Base-by-base conservation (phyloP, 306 rosid species). In the Vigna unguiculata region DNA sequence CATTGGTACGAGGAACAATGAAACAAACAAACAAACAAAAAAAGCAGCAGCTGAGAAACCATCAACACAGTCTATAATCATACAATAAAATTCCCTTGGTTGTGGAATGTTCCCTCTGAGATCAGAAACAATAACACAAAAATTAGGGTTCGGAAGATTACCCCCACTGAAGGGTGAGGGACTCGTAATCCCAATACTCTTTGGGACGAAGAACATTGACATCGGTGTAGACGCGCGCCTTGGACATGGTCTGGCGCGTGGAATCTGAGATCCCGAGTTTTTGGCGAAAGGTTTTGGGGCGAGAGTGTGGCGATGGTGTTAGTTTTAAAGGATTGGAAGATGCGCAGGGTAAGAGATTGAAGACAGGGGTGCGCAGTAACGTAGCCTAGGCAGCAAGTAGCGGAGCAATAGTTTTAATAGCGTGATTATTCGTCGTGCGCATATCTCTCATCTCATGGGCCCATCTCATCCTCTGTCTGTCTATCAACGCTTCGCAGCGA, bases 141-240 rank as follows among this genome's bases (percentile, higher is more conserved):
- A 43, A 43, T 22, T 83, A 84, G 86, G 88, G 85, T 77, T 83
- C 3, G 24, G 7, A 54, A 71, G 9, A 20, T 71, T 84, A 91
- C 97, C 97, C 93, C 97, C 92, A 91, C 21, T 91, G 97, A 77
- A 91, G 86, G 84, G 90, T 66, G 88, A 91, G 92, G 81, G 97
- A 84, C 77, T 91, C 97, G 85, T 91, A 91, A 64, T 91, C 97
- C 97, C 94, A 91, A 71, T 91, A 89, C 86, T 89, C 93, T 36
- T 89, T 91, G 51, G 97, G 92, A 72, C 92, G 97, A 66, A 83
- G 74, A 76, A 86, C 97, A 74, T 91, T 91, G 80, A 91, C 24
- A 55, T 91, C 94, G 22, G 92, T 57, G 83, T 91, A 91, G 62
- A 91, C 94, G 7, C 94, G 94, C 69, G 97, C 91, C 72, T 89